A percentile compares a stretch with the other conserved stretches of the same genome.
phyloP scores from a whole-genome alignment of 2,329 filamentous ascomycete species.

The Knufia petricola region DNA sequence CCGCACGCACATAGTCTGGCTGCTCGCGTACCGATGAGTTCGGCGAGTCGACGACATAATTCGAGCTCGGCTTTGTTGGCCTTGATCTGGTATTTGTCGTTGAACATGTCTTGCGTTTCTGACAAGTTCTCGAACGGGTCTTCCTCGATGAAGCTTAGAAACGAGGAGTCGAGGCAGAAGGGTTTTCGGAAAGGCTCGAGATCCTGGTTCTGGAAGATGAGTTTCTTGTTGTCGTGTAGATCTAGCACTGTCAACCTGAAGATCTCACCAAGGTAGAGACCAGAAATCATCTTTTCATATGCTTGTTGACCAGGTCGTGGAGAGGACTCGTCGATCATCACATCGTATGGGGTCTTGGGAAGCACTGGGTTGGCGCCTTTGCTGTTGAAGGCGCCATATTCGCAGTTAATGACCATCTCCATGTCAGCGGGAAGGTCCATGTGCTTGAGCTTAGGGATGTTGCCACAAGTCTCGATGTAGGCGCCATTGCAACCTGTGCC shows the following conservation, averaged over 20 bases:
- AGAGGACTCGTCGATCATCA: slow-evolving; percentile 80
- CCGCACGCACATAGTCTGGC: slow-evolving; percentile 89
- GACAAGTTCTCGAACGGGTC: slow-evolving; percentile 93
- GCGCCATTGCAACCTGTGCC: slow-evolving; percentile 97
- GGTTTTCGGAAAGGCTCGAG: slow-evolving; percentile 70
- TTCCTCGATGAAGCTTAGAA: slow-evolving; percentile 86
- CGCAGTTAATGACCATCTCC: slow-evolving; percentile 93
- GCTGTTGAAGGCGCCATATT: slow-evolving; percentile 95
- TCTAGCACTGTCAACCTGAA: slow-evolving; percentile 83
- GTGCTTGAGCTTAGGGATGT: slow-evolving; percentile 86
- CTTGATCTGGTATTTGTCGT: slow-evolving; percentile 61
- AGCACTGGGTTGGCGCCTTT: slow-evolving; percentile 65
- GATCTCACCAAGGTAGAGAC: slow-evolving; percentile 87
- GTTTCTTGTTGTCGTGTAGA: slow-evolving; percentile 66
- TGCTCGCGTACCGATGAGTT: slow-evolving; percentile 88
- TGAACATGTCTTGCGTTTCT: slow-evolving; percentile 77
- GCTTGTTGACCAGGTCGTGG: slow-evolving; percentile 88
- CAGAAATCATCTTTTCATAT: slow-evolving; percentile 97
- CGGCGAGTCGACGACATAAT: slow-evolving; percentile 76
- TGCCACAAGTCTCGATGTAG: slow-evolving; percentile 90
- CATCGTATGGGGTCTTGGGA: slow-evolving; percentile 74
- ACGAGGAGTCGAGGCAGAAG: slow-evolving; percentile 85
- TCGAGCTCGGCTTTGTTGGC: slow-evolving; percentile 73
- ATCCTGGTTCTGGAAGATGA: slow-evolving; percentile 78
- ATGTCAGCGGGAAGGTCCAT: slow-evolving; percentile 76